phyloP scores from a whole-genome alignment of 768 basidiomycete genomes.

The Udeniomyces megalosporus region DNA sequence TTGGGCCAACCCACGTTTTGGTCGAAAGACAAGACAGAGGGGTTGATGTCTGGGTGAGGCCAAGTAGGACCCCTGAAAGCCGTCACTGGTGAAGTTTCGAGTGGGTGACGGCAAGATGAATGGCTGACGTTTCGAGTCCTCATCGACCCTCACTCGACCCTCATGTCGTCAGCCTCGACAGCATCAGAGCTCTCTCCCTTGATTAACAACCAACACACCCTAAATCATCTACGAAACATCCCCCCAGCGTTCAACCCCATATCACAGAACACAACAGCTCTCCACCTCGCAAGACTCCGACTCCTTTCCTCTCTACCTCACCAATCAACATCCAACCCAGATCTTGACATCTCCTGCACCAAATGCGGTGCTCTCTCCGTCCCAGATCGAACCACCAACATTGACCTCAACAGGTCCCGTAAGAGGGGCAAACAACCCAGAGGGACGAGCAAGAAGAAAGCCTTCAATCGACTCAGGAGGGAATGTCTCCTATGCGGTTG shows the following conservation, averaged over 20 bases:
- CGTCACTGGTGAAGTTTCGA: too few relatives aligned
- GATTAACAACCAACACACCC: too few relatives aligned
- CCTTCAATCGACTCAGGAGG: background rate
- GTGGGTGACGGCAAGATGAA: too few relatives aligned
- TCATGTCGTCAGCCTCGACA: too few relatives aligned
- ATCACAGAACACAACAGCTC: background rate
- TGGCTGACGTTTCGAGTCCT: too few relatives aligned
- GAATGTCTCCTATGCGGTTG: background rate
- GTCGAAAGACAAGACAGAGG: too few relatives aligned
- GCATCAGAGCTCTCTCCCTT: too few relatives aligned
- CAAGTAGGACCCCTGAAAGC: too few relatives aligned
- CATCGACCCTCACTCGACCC: too few relatives aligned
- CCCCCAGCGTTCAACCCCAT: background rate
- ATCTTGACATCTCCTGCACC: background rate
- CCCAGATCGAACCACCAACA: background rate
- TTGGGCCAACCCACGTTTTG: too few relatives aligned
- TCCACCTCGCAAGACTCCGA: conserved; percentile 2
- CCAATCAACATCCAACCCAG: background rate
- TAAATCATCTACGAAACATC: background rate
- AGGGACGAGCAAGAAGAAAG: background rate
- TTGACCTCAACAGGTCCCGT: background rate
- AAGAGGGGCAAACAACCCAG: background rate
- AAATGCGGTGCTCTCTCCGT: conserved; percentile 3
- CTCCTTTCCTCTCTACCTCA: background rate
- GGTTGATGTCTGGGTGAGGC: too few relatives aligned